Evolutionary conservation across 495 filamentous ascomycete genomes (phyloP), one percentile per base, ranked within the genome.

Genomic region (Hyaloscypha hepaticicola): DNA sequence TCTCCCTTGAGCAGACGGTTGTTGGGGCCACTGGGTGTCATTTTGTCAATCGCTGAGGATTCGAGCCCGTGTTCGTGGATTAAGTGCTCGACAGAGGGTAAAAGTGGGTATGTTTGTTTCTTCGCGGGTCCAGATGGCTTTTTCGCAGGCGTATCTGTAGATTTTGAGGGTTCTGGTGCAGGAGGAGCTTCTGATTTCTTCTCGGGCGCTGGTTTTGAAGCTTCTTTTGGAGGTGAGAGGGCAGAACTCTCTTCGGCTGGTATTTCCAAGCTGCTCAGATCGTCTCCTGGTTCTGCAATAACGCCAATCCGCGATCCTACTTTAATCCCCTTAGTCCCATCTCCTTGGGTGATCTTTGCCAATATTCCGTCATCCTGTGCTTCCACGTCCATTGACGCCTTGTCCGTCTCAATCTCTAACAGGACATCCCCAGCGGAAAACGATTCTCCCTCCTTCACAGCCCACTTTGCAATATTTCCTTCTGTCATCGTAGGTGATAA

Each of bases 1-100:
- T 99, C 95, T 55, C 95, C 95, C 78, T 99, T 99, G 34, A 99
- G 82, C 49, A 99, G 80, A 55, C 96, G 88, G 53, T 93, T 93
- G 74, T 88, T 90, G 34, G 95, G 95, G 19, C 95, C 95, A 28
- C 88, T 93, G 11, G 91, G 87, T 24, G 86, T 89, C 73, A 99
- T 97, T 71, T 89, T 87, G 74, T 87, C 82, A 29, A 89, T 77
- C 65, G 89, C 90, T 26, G 87, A 87, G 55, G 85, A 81, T 50
- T 89, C 80, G 28, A 98, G 76, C 62, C 85, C 85, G 70, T 95
- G 86, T 73, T 88, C 80, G 74, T 89, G 87, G 50, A 99, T 83
- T 45, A 98, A 82, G 68, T 90, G 86, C 71, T 78, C 79, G 48
- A 99, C 93, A 16, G 95, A 95, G 25, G 95, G 95, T 69, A 91